Evolutionary conservation across 2,329 filamentous ascomycete species (phyloP).

Genomic region (Scytalidium sp.): DNA sequence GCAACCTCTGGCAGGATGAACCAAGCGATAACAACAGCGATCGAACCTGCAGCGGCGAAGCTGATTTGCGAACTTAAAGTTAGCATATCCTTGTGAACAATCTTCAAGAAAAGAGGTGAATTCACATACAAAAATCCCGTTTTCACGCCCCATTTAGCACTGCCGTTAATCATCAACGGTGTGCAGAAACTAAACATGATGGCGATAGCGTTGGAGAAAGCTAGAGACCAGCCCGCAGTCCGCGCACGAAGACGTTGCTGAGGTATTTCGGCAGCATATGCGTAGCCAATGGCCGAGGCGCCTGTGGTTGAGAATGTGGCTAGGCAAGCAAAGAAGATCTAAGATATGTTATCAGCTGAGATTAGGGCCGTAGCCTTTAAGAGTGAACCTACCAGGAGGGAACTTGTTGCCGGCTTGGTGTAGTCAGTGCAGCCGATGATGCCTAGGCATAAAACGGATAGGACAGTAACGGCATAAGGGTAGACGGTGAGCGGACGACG

Average conservation of each 20-base stretch:
- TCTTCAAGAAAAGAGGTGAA: no score
- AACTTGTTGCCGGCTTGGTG: conserved; percentile 28
- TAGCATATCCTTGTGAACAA: not conserved
- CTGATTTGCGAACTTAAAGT: conserved; percentile 10
- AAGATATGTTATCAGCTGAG: not conserved
- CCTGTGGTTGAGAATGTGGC: conserved; percentile 39
- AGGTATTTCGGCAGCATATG: conserved; percentile 38
- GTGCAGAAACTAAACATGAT: conserved; percentile 44
- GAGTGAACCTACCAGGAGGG: conserved; percentile 29
- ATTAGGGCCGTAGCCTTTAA: no score
- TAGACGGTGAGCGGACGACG: conserved; percentile 37
- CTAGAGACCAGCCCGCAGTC: conserved; percentile 37
- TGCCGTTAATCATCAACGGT: conserved; percentile 40
- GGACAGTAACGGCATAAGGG: conserved; percentile 33
- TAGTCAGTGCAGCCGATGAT: conserved; percentile 39
- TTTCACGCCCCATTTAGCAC: conserved; percentile 38
- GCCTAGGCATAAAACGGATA: conserved; percentile 34
- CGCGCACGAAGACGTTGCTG: conserved; percentile 36
- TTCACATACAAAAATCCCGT: conserved; percentile 40
- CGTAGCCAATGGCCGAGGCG: conserved; percentile 39
- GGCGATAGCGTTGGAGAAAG: conserved; percentile 35
- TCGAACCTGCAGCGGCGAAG: conserved; percentile 31
- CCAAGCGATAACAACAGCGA: conserved; percentile 31
- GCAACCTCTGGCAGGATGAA: conserved; percentile 35
- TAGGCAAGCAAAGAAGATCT: conserved; percentile 40